Evolutionary conservation across 2,329 filamentous ascomycete genomes (phyloP), one percentile per base, ranked within the genome.

Genomic region (Pseudogymnoascus sp.): DNA sequence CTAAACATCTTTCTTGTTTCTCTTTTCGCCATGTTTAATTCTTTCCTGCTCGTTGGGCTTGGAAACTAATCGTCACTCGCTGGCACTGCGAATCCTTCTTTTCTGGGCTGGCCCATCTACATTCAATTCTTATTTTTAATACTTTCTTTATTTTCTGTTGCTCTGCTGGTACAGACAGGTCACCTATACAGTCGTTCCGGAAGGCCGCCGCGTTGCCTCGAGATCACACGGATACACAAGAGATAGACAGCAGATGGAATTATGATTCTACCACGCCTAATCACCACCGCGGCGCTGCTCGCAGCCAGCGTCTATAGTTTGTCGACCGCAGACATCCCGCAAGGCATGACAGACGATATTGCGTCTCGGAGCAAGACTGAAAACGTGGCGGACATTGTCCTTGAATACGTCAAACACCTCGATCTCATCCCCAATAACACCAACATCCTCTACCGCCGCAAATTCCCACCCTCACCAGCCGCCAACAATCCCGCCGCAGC

Each of bases 91-190:
- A 33, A 33, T n/a, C 47, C 8, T 53, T 53, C 28, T 53, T 33
- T 53, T 53, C 47, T 53, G 47, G 43, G 47, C 47, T 53, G 47
- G 47, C n/a, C 47, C 47, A 53, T 43, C 39, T 43, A 43, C 11
- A 43, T 53, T 53, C 47, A 53, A 33, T 33, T 53, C 47, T 1
- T 33, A 53, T 30, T 53, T 47, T 53, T 53, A 53, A 53, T 53
- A 53, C 25, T 18, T 20, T 33, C 33, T 50, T 33, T 18, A 2
- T 18, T 53, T n/a, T 15, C 43, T 53, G n/a, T 53, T 53, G 47
- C 47, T 33, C 47, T 53, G 47, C 28, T 53, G 25, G 47, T 53
- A 53, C 47, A 53, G 25, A 15, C 47, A 53, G 47, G 12, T 33
- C n/a, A 12, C 33, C n/a, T 3, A 50, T 30, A 50, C 41, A 50